A percentile compares a stretch with the other conserved stretches of the same genome.
Evolutionary conservation across 78 protist genomes (phyloP).

Genomic region (Chrysochromulina parva): DNA sequence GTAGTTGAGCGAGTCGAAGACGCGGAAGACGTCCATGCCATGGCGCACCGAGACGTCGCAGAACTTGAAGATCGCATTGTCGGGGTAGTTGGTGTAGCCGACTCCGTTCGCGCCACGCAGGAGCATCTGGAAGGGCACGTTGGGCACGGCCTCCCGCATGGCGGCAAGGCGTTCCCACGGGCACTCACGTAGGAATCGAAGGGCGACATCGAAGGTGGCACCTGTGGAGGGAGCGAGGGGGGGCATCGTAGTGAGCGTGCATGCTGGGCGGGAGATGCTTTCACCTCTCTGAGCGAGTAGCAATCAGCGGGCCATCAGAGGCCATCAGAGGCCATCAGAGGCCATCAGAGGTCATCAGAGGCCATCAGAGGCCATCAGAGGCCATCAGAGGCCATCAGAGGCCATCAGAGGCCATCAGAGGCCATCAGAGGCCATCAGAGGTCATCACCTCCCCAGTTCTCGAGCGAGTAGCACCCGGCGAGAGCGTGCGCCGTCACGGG

Average conservation of each 20-base stretch:
- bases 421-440: no score
- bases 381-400: no score
- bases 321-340: no score
- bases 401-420: no score
- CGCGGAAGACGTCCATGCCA: constrained; percentile 90
- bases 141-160: constrained; percentile 74
- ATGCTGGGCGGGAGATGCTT: no score
- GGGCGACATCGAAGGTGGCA: constrained; percentile 90
- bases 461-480: constrained; percentile 30
- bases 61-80: constrained; percentile 77
- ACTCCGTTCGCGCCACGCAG: constrained; percentile 81
- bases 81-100: constrained; percentile 89
- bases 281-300: no score
- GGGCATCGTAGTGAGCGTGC: no score
- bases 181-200: constrained; percentile 81
- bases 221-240: no score
- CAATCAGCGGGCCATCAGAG: no score
- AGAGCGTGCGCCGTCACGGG: neutral
- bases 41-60: neutral
- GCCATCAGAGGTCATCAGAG: no score
- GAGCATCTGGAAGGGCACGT: constrained; percentile 78
- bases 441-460: constrained; percentile 92
- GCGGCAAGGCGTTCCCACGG: constrained; percentile 76
- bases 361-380: no score
- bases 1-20: constrained; percentile 86